Evolutionary conservation across 306 rosid species (phyloP).

Genomic region (Myrica gale): DNA sequence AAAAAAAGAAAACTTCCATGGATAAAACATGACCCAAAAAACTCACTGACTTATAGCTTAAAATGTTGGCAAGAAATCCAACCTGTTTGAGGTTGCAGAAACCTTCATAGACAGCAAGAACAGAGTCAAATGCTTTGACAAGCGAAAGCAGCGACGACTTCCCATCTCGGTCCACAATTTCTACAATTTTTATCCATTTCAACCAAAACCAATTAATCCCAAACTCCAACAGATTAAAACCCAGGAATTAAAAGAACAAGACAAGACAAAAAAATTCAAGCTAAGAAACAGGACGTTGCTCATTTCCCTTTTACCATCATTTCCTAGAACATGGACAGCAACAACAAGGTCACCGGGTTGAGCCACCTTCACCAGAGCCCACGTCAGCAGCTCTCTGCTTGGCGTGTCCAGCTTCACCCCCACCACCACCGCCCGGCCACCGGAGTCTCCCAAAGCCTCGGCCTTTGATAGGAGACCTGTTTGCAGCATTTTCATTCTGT

Average conservation of each 20-base stretch:
- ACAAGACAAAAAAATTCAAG: not conserved
- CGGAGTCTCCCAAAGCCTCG: slow-evolving; percentile 29
- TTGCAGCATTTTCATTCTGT: slow-evolving; percentile 38
- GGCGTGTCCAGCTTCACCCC: slow-evolving; percentile 80
- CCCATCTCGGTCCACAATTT: slow-evolving; percentile 70
- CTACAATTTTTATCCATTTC: slow-evolving; percentile 42
- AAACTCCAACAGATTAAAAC: slow-evolving; percentile 14
- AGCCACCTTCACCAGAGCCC: slow-evolving; percentile 95
- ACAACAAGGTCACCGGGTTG: slow-evolving; percentile 77
- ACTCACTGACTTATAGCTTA: not conserved
- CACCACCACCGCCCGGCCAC: slow-evolving; percentile 64
- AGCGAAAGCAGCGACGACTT: slow-evolving; percentile 84
- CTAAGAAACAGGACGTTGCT: not conserved
- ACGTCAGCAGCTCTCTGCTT: slow-evolving; percentile 82
- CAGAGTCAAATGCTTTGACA: slow-evolving; percentile 92
- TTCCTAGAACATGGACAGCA: slow-evolving; percentile 85
- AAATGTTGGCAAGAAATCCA: slow-evolving; percentile 14
- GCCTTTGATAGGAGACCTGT: slow-evolving; percentile 34
- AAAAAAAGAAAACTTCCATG: not conserved
- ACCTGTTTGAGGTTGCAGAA: slow-evolving; percentile 98
- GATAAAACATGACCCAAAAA: not conserved
- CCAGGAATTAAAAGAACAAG: not conserved
- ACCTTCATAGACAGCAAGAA: slow-evolving; percentile 88
- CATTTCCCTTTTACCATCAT: slow-evolving; percentile 45
- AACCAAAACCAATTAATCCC: slow-evolving; percentile 27